Evolutionary conservation across 257 asterid species (phyloP).

Genomic region (Petunia axillaris): DNA sequence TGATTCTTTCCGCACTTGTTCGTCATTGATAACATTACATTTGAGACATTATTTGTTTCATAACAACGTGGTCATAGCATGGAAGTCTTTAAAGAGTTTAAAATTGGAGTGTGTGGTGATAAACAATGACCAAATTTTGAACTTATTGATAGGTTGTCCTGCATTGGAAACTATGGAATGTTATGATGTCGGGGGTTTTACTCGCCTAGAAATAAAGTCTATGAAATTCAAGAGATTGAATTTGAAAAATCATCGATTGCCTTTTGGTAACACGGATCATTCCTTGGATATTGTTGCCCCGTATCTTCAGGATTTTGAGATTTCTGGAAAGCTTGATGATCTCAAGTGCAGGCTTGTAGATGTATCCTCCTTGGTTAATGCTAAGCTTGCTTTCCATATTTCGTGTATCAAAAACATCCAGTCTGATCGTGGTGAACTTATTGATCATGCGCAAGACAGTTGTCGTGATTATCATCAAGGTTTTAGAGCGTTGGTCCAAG

Average conservation of each 20-base stretch:
- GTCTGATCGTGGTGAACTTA: neutral
- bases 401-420: neutral
- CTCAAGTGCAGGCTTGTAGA: conserved; percentile 1
- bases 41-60: neutral
- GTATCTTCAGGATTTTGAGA: neutral
- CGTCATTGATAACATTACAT: neutral
- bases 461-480: neutral
- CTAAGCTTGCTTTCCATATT: neutral
- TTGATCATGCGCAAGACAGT: neutral
- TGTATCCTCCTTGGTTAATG: neutral
- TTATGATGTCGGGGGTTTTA: neutral
- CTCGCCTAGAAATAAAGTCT: neutral
- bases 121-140: neutral
- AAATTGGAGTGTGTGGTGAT: neutral
- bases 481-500: neutral
- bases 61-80: neutral
- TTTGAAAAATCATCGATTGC: neutral
- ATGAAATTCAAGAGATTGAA: neutral
- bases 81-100: neutral
- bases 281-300: conserved; percentile 14
- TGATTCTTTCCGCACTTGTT: neutral
- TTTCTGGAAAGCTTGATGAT: neutral
- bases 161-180: neutral
- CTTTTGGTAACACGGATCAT: neutral
- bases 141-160: neutral